These are phyloP conservation scores for Schizochytrium sp. DNA, from an alignment of 108 stramenopile genomes.

Conservation along the genomic window DNA sequence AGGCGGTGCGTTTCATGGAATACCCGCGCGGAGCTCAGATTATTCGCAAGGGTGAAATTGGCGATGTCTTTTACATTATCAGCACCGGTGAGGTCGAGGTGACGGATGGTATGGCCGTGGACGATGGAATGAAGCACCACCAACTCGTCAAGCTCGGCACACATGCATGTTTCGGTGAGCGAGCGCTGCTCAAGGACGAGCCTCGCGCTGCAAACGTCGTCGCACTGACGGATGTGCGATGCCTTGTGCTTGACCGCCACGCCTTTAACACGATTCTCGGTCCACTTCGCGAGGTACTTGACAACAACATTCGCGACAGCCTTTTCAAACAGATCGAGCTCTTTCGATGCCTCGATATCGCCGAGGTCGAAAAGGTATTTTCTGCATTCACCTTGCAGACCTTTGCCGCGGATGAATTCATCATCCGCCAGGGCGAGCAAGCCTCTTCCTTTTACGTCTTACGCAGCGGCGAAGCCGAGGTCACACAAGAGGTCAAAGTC, in stretches of 20 bases:
- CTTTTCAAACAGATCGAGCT: conserved; percentile 12
- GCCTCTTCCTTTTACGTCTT: not conserved
- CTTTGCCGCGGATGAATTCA: not conserved
- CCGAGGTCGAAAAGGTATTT: not conserved
- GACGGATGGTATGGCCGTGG: not conserved
- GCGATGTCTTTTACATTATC: conserved; percentile 25
- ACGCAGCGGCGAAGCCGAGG: not conserved
- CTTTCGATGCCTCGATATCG: not conserved
- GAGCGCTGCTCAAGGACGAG: conserved; percentile 17
- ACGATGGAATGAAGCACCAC: not conserved
- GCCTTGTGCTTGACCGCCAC: conserved; percentile 21
- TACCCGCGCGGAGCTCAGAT: not conserved
- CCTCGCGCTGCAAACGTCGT: conserved; percentile 18
- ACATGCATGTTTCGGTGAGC: conserved; percentile 20
- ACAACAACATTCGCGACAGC: conserved; percentile 15
- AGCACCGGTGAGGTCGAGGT: not conserved
- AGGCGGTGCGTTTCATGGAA: not conserved
- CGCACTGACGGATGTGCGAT: conserved; percentile 31
- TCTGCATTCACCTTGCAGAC: not conserved
- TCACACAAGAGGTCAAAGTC: not conserved
- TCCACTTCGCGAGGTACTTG: not conserved
- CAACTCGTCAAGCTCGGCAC: not conserved
- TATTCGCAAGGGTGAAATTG: conserved; percentile 20
- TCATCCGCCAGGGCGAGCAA: not conserved
- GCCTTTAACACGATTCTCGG: conserved; percentile 20